A percentile compares a stretch with the other conserved stretches of the same genome.
Conservation (phyloP, 352 stramenopile genomes). For the Globisporangium solare region DNA sequence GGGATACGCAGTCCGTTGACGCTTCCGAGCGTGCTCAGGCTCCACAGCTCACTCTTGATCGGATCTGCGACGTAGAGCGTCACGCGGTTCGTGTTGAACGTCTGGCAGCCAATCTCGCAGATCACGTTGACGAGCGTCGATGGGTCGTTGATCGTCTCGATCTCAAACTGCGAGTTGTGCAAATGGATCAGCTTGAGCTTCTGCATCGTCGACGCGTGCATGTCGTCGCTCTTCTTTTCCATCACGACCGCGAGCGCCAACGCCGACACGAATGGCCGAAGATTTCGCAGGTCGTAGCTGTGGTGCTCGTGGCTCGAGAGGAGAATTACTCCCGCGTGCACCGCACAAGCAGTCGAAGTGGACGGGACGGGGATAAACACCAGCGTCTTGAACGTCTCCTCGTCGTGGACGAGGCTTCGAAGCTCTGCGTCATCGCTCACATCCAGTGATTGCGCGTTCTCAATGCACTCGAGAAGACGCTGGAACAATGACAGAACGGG, state of each 20-base stretch:
- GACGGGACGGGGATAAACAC: slow-evolving; percentile 50
- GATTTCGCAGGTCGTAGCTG: slow-evolving; percentile 14
- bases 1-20: slow-evolving; percentile 74
- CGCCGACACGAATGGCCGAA: slow-evolving; percentile 50
- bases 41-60: slow-evolving; percentile 77
- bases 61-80: slow-evolving; percentile 70
- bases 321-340: slow-evolving; percentile 10
- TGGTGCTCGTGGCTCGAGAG: slow-evolving; percentile 4
- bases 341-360: slow-evolving; percentile 13
- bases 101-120: slow-evolving; percentile 54
- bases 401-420: slow-evolving; percentile 13
- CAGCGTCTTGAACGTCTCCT: slow-evolving; percentile 18
- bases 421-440: slow-evolving; percentile 33
- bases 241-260: slow-evolving; percentile 39
- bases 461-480: slow-evolving; percentile 32
- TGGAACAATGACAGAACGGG: slow-evolving; percentile 21
- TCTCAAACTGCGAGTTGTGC: slow-evolving; percentile 59
- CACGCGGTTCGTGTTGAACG: slow-evolving; percentile 68
- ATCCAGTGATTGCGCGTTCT: slow-evolving; percentile 29
- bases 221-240: slow-evolving; percentile 56
- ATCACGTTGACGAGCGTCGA: slow-evolving; percentile 71
- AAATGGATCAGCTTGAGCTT: slow-evolving; percentile 65
- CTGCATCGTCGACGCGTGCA: slow-evolving; percentile 51
- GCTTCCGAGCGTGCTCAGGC: slow-evolving; percentile 57
- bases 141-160: slow-evolving; percentile 65